Evolutionary conservation across 148 eudicot species (phyloP).

Genomic region (Chenopodium suecicum): DNA sequence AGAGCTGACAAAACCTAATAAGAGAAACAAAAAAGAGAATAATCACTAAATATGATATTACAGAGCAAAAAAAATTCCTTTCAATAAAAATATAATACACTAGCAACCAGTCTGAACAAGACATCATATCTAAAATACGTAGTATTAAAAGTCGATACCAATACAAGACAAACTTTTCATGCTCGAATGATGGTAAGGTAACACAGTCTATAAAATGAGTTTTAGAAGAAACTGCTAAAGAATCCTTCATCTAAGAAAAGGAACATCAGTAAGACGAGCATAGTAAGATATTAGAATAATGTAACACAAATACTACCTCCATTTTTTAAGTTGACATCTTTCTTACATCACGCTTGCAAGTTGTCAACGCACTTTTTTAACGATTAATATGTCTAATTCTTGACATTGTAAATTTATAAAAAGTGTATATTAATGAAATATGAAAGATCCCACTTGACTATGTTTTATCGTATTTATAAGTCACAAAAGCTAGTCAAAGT

Average conservation of each 20-base stretch:
- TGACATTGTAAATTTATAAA: no score
- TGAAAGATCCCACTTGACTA: no score
- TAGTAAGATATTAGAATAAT: background rate
- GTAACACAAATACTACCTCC: background rate
- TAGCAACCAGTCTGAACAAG: background rate
- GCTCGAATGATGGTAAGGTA: background rate
- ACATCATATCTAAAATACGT: background rate
- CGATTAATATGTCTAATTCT: no score
- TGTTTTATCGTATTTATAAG: no score
- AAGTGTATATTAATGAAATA: no score
- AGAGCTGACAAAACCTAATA: slow-evolving; percentile 91
- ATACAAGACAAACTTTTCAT: background rate
- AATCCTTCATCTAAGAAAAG: background rate
- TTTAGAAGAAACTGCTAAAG: background rate
- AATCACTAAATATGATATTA: background rate
- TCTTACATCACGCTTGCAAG: no score
- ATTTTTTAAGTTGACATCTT: no score
- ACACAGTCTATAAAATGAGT: background rate
- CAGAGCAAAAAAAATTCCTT: no score
- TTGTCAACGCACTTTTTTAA: no score
- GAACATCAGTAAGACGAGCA: background rate
- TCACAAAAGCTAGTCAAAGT: no score
- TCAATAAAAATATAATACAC: background rate
- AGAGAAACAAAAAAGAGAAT: background rate
- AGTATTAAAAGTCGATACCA: background rate